These are phyloP conservation scores for Clavaria fumosa DNA, from an alignment of 768 basidiomycete species.

Conservation along the genomic window DNA sequence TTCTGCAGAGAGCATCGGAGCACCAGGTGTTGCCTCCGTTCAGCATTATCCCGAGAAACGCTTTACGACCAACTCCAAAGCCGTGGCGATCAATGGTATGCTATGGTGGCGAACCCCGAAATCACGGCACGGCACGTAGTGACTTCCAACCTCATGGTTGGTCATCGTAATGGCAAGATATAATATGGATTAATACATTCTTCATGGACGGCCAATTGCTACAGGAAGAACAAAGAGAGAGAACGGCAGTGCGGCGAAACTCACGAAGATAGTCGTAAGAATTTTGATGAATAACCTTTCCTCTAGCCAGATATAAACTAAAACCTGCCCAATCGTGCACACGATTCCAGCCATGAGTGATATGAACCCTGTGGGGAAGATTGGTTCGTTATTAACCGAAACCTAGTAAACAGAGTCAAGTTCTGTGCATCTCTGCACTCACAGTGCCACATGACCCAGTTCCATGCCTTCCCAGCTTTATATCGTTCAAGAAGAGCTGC, in stretches of 20 bases:
- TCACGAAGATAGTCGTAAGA: neutral
- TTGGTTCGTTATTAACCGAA: neutral
- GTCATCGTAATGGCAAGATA: neutral
- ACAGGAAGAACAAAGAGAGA: neutral
- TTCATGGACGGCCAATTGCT: neutral
- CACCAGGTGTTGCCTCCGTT: too few species aligned
- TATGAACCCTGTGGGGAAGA: neutral
- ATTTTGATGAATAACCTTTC: neutral
- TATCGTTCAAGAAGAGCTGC: too few species aligned
- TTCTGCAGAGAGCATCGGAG: too few species aligned
- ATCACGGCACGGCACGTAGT: too few species aligned
- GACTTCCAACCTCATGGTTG: too few species aligned
- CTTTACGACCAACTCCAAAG: too few species aligned
- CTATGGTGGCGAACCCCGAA: too few species aligned
- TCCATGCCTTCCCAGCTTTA: too few species aligned
- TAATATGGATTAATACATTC: neutral
- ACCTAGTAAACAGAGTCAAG: neutral
- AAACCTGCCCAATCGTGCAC: neutral
- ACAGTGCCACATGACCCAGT: too few species aligned
- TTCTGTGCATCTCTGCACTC: neutral
- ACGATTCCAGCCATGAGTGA: neutral
- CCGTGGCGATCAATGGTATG: too few species aligned
- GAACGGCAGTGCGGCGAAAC: neutral
- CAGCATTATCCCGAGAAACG: too few species aligned
- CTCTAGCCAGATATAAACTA: too few species aligned